Conservation (phyloP, 2,329 filamentous ascomycete genomes). For the Fusarium burgessii region DNA sequence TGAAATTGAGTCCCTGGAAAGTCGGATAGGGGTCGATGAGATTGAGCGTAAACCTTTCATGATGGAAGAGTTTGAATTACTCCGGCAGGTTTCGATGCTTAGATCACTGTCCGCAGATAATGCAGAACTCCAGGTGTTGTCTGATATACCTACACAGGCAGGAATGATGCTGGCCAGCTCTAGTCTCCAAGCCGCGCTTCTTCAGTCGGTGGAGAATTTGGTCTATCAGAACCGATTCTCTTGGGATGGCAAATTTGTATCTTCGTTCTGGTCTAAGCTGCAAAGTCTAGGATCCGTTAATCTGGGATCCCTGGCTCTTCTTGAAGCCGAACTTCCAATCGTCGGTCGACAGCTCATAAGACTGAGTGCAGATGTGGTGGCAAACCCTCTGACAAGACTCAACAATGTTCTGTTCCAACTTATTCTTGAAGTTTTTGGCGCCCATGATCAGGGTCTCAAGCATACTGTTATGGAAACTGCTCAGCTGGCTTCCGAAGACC, state of each 20-base stretch:
- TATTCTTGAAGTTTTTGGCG: conserved; percentile 56
- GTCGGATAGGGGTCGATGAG: conserved; percentile 57
- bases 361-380: conserved; percentile 61
- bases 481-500: conserved; percentile 33
- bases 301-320: conserved; percentile 70
- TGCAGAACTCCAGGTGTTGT: conserved; percentile 62
- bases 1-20: conserved; percentile 66
- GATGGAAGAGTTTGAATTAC: conserved; percentile 65
- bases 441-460: conserved; percentile 53
- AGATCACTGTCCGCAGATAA: conserved; percentile 39
- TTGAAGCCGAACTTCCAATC: conserved; percentile 74
- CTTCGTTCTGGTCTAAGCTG: conserved; percentile 67
- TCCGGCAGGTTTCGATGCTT: conserved; percentile 65
- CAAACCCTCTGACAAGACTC: conserved; percentile 63
- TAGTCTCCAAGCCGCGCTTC: conserved; percentile 52
- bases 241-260: conserved; percentile 57
- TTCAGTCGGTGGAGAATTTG: conserved; percentile 63
- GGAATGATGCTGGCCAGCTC: conserved; percentile 51
- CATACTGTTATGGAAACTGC: conserved; percentile 46
- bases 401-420: conserved; percentile 61
- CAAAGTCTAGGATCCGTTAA: conserved; percentile 64
- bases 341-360: conserved; percentile 67
- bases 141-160: conserved; percentile 54
- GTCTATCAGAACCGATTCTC: conserved; percentile 53
- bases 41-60: conserved; percentile 63